Base-by-base conservation (phyloP, 352 stramenopile species). In the Pelagophyceae sp. region DNA sequence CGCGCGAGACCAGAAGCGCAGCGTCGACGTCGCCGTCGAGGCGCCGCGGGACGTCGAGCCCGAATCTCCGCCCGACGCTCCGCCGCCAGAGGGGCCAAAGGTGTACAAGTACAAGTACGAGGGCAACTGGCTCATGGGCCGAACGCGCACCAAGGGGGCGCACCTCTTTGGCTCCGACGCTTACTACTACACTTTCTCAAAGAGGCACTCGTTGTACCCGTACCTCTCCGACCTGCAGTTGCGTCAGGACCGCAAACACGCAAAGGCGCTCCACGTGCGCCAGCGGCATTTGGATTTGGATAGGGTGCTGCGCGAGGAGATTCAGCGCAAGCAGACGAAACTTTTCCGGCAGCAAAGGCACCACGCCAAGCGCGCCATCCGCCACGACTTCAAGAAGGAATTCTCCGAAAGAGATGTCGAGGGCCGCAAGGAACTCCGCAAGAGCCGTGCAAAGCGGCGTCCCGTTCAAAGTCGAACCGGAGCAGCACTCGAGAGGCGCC, bases 341-440 rank as follows among this genome's bases (percentile, higher is more conserved):
- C 40, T 80, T 6, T 80, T 80, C 70, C 67, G 65, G 27, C 76
- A 80, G 70, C 76, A 80, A 37, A 67, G 70, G 29, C 69, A 71
- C 38, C 67, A 75, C 38, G 64, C 69, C 5, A 77, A 77, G 70
- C 50, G 70, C 58, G 67, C 67, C 38, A 77, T 77, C 54, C 67
- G 38, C 20, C 25, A 32, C 2, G 67, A 80, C 70, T 71, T 78
- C 31, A 27, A 31, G 25, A 54, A 50, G 27, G 31, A 74, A 6
- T 79, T 77, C 45, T 37, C 32, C 3, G 69, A 77, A 61, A 63
- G 33, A 3, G 69, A 63, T 5, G 23, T 70, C 11, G 40, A 80
- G 38, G 67, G 51, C n/a, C 54, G 37, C 40, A 27, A 25, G 35
- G 50, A 31, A 3, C 70, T 70, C 45, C 75, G 76, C 31, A 38